Conservation (phyloP, 768 basidiomycete genomes). For the Crepidotus variabilis region DNA sequence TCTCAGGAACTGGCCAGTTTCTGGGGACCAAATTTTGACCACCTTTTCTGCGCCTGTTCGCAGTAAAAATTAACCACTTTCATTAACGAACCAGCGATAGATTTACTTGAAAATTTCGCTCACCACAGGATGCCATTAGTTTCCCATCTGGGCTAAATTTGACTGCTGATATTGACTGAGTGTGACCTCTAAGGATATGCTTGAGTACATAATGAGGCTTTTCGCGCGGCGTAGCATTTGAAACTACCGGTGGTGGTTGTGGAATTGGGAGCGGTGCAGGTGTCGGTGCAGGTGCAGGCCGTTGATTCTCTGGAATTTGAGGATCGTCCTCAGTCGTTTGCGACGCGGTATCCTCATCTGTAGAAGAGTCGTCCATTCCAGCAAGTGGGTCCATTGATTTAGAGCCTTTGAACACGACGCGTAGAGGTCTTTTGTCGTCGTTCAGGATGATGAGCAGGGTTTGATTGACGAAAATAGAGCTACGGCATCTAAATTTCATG, state of each 20-base stretch:
- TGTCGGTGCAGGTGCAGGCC: slow-evolving; percentile 23
- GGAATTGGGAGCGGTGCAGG: slow-evolving; percentile 28
- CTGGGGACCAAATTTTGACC: slow-evolving; percentile 82
- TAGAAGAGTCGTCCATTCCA: slow-evolving; percentile 50
- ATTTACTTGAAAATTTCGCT: slow-evolving; percentile 16
- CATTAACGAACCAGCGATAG: slow-evolving; percentile 4
- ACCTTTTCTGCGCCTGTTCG: slow-evolving; percentile 66
- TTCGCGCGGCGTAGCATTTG: slow-evolving; percentile 32
- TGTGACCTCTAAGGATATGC: slow-evolving; percentile 73
- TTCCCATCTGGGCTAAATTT: slow-evolving; percentile 91
- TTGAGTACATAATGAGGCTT: slow-evolving; percentile 67
- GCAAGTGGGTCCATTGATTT: slow-evolving; percentile 37
- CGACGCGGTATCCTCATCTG: slow-evolving; percentile 64
- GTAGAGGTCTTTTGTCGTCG: no score
- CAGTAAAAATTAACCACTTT: slow-evolving; percentile 8
- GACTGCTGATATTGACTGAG: slow-evolving; percentile 79
- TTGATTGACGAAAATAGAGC: no score
- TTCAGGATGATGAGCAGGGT: no score
- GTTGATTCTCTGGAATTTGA: slow-evolving; percentile 59
- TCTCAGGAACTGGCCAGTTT: slow-evolving; percentile 71
- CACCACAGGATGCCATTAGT: slow-evolving; percentile 84
- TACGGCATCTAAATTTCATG: no score
- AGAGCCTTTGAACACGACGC: no score
- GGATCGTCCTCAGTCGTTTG: slow-evolving; percentile 87
- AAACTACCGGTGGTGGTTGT: slow-evolving; percentile 27